Conservation (phyloP, 495 filamentous ascomycete genomes). For the Aspergillus sclerotiicarbonarius region DNA sequence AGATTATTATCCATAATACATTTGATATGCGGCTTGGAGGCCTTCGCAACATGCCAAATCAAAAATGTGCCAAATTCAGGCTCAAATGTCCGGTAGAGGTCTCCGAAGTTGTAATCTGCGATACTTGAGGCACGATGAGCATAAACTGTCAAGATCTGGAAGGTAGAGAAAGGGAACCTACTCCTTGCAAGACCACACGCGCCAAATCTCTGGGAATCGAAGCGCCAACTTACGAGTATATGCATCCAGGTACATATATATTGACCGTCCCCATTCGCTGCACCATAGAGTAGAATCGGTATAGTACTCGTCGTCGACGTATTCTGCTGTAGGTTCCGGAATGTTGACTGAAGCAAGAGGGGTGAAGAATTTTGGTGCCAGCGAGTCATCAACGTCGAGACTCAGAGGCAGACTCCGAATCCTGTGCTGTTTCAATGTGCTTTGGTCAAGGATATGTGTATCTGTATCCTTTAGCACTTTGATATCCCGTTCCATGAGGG, state of each 20-base stretch:
- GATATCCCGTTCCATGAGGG: constrained; percentile 8
- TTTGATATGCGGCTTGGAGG: constrained; percentile 16
- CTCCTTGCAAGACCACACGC: constrained; percentile 2
- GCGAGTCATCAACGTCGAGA: constrained; percentile 1
- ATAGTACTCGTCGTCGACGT: constrained; percentile 7
- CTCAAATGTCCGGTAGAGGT: constrained; percentile 4
- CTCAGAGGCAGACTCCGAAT: constrained; percentile 4
- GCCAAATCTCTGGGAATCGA: constrained; percentile 7
- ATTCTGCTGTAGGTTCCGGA: constrained; percentile 8
- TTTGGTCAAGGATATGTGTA: constrained; percentile 4
- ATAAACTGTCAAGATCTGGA: neutral
- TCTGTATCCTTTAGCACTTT: constrained; percentile 8
- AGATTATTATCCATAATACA: constrained; percentile 17
- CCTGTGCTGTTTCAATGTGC: constrained; percentile 4
- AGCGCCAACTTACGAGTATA: constrained; percentile 4
- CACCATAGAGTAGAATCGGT: neutral
- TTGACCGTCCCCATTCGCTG: constrained; percentile 4
- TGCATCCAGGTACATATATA: constrained; percentile 3
- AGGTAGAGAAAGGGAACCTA: constrained; percentile 1
- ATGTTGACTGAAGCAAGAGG: constrained; percentile 6
- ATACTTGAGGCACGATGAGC: constrained; percentile 21
- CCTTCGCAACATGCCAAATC: constrained; percentile 1
- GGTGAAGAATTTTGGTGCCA: constrained; percentile 6
- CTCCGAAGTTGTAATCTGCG: constrained; percentile 11
- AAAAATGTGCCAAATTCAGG: constrained; percentile 10